A percentile compares a stretch with the other conserved stretches of the same genome.
phyloP scores from a whole-genome alignment of 768 basidiomycete genomes.

The Leucogyrophana mollusca region DNA sequence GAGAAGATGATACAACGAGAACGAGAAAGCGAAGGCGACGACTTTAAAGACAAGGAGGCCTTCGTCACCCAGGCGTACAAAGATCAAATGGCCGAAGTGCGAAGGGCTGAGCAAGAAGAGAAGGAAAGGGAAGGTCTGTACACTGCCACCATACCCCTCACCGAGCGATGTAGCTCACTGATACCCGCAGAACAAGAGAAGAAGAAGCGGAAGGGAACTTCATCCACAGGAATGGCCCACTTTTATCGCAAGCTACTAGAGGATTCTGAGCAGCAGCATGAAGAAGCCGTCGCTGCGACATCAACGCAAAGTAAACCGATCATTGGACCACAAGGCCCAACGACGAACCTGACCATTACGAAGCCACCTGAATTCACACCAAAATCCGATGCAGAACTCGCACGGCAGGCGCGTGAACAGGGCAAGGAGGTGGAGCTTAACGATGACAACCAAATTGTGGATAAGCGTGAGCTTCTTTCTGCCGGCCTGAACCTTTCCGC shows the following conservation, averaged over 20 bases:
- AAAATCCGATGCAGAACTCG: slow-evolving; percentile 73
- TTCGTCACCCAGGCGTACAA: slow-evolving; percentile 98
- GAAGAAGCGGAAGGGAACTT: slow-evolving; percentile 54
- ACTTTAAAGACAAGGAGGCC: slow-evolving; percentile 92
- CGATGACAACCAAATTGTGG: slow-evolving; percentile 96
- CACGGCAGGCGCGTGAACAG: slow-evolving; percentile 61
- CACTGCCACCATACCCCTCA: background rate
- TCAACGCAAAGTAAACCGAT: slow-evolving; percentile 47
- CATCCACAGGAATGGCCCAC: slow-evolving; percentile 77
- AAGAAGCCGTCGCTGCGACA: slow-evolving; percentile 82
- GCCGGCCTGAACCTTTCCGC: slow-evolving; percentile 91
- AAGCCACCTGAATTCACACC: slow-evolving; percentile 66
- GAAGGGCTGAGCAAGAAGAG: slow-evolving; percentile 92
- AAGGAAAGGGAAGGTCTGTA: slow-evolving; percentile 80
- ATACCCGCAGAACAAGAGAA: slow-evolving; percentile 46
- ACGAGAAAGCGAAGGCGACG: slow-evolving; percentile 88
- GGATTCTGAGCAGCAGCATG: slow-evolving; percentile 78
- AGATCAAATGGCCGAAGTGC: slow-evolving; percentile 91
- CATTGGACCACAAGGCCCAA: slow-evolving; percentile 61
- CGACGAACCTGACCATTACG: slow-evolving; percentile 69
- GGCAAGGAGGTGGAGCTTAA: slow-evolving; percentile 92
- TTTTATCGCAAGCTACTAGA: slow-evolving; percentile 81
- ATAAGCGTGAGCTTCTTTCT: slow-evolving; percentile 87
- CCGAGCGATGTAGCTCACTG: slow-evolving; percentile 1
- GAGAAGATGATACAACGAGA: slow-evolving; percentile 97